Conservation (phyloP, 768 basidiomycete species). For the Tricholoma matsutake region DNA sequence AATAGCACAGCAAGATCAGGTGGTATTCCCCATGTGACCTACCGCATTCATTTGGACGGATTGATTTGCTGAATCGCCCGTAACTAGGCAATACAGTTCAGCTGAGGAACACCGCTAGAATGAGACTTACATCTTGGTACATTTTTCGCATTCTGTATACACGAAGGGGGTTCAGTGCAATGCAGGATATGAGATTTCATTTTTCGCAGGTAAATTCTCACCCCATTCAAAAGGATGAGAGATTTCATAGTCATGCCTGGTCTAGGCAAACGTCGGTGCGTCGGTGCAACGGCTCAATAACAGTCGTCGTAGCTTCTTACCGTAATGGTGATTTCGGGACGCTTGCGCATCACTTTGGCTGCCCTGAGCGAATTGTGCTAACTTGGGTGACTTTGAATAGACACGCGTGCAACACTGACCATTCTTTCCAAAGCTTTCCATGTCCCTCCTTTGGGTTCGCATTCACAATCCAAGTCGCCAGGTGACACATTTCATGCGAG, state of each 20-base stretch:
- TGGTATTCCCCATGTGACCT: slow-evolving; percentile 20
- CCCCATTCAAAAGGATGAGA: slow-evolving; percentile 72
- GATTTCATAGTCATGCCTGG: slow-evolving; percentile 74
- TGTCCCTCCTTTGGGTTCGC: slow-evolving; percentile 68
- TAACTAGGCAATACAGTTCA: slow-evolving; percentile 41
- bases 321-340: slow-evolving; percentile 70
- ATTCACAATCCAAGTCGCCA: slow-evolving; percentile 84
- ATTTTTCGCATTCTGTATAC: slow-evolving; percentile 56
- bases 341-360: slow-evolving; percentile 59
- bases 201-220: slow-evolving; percentile 30
- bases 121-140: slow-evolving; percentile 53
- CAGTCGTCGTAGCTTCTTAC: slow-evolving; percentile 29
- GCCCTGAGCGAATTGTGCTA: slow-evolving; percentile 46
- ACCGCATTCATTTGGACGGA: slow-evolving; percentile 63
- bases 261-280: slow-evolving; percentile 36
- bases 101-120: background rate
- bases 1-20: background rate
- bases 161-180: slow-evolving; percentile 3
- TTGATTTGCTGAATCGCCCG: slow-evolving; percentile 73
- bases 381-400: background rate
- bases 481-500: slow-evolving; percentile 91
- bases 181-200: background rate
- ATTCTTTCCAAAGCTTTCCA: slow-evolving; percentile 67
- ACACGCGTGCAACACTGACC: slow-evolving; percentile 40
- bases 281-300: background rate